A percentile compares a stretch with the other conserved stretches of the same genome.
Conservation (phyloP, 371 early-diverging fungal genomes). For the Rhizoclosmatium hyalinum region DNA sequence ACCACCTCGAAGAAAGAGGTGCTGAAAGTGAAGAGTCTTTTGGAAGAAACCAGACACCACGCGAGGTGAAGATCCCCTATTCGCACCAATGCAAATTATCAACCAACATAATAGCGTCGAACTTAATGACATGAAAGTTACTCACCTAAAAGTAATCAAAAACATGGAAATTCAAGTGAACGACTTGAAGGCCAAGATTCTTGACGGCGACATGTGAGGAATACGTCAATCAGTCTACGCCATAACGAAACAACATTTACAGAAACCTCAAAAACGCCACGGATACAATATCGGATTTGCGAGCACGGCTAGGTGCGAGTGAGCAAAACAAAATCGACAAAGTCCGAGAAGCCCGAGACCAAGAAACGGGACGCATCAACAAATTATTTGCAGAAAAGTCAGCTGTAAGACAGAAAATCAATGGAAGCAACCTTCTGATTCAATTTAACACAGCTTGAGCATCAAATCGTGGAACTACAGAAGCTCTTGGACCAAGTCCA, state of each 20-base stretch:
- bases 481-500: slow-evolving; percentile 23
- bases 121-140: slow-evolving; percentile 22
- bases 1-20: slow-evolving; percentile 42
- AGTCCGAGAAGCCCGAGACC: slow-evolving; percentile 23
- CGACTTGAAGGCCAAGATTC: slow-evolving; percentile 12
- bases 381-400: slow-evolving; percentile 20
- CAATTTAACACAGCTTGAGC: slow-evolving; percentile 8
- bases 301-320: not conserved
- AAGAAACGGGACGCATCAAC: slow-evolving; percentile 17
- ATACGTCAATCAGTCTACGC: not conserved
- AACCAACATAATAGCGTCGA: slow-evolving; percentile 12
- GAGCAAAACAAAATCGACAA: slow-evolving; percentile 20
- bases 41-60: slow-evolving; percentile 42
- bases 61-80: slow-evolving; percentile 9
- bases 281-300: slow-evolving; percentile 3
- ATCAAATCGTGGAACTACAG: slow-evolving; percentile 25
- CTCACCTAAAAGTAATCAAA: slow-evolving; percentile 10
- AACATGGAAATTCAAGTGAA: slow-evolving; percentile 15
- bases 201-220: slow-evolving; percentile 11
- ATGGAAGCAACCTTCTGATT: not conserved
- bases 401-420: not conserved
- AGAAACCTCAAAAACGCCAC: slow-evolving; percentile 21
- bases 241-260: not conserved
- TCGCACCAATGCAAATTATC: not conserved
- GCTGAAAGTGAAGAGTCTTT: slow-evolving; percentile 38